Conservation (phyloP, 78 protist species). For the Dictyostelium brefeldianum region DNA sequence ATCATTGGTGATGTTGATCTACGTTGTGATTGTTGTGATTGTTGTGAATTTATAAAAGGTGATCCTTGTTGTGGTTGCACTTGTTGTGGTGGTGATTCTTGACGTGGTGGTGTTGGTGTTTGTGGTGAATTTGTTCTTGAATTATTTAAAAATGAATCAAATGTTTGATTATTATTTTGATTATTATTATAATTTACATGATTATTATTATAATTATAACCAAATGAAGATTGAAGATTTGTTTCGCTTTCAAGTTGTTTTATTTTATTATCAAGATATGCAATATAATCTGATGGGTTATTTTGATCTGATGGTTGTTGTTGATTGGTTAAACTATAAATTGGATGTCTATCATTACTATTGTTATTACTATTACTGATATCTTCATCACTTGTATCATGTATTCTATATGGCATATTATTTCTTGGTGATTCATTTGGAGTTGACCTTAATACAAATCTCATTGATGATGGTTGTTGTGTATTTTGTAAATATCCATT, state of each 20-base stretch:
- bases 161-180: neutral
- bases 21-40: neutral
- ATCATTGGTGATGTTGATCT: neutral
- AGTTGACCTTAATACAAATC: slow-evolving; percentile 23
- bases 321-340: neutral
- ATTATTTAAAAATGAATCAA: too few relatives aligned
- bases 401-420: slow-evolving; percentile 3
- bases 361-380: neutral
- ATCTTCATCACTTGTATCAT: neutral
- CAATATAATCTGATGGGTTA: neutral
- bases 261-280: slow-evolving; percentile 13
- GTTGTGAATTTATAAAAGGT: too few relatives aligned
- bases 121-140: neutral
- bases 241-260: neutral
- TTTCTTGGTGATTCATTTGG: neutral
- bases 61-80: neutral
- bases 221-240: neutral
- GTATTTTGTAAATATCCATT: neutral
- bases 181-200: neutral
- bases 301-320: neutral
- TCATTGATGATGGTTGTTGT: slow-evolving; percentile 8
- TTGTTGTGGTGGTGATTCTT: neutral
- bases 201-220: neutral
- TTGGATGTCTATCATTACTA: neutral
- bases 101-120: neutral